A percentile compares a stretch with the other conserved stretches of the same genome.
Conservation (phyloP, 2,329 filamentous ascomycete genomes). For the Pseudocercospora musae region DNA sequence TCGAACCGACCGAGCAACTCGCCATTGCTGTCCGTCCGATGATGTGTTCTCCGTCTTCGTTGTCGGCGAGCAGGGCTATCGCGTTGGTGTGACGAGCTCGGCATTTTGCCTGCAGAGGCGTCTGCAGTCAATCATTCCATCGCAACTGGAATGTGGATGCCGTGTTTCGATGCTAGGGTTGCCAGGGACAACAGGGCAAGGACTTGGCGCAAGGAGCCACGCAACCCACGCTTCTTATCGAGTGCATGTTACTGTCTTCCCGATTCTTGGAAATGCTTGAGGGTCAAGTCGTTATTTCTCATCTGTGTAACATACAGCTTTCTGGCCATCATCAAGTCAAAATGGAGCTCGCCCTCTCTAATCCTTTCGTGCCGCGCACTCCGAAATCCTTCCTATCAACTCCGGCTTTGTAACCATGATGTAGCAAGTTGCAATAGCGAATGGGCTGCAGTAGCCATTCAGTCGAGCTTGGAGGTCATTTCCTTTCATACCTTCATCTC, state of each 20-base stretch:
- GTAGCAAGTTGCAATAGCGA: conserved; percentile 10
- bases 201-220: background rate
- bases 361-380: background rate
- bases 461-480: background rate
- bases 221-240: background rate
- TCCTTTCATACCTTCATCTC: background rate
- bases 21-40: conserved; percentile 36
- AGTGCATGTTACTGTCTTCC: background rate
- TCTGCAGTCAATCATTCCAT: background rate
- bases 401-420: background rate
- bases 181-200: background rate
- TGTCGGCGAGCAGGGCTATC: conserved; percentile 32
- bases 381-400: background rate
- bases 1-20: conserved; percentile 25
- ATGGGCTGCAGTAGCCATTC: conserved; percentile 1
- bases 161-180: background rate
- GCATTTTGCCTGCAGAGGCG: conserved; percentile 1
- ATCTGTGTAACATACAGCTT: background rate
- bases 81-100: conserved; percentile 11
- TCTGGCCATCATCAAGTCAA: background rate
- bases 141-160: conserved; percentile 4
- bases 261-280: background rate
- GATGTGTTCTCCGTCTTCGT: conserved; percentile 33
- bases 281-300: background rate
- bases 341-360: background rate